Conservation (phyloP, 1,284 basidiomycete genomes). For the Trichosporon faecale region DNA sequence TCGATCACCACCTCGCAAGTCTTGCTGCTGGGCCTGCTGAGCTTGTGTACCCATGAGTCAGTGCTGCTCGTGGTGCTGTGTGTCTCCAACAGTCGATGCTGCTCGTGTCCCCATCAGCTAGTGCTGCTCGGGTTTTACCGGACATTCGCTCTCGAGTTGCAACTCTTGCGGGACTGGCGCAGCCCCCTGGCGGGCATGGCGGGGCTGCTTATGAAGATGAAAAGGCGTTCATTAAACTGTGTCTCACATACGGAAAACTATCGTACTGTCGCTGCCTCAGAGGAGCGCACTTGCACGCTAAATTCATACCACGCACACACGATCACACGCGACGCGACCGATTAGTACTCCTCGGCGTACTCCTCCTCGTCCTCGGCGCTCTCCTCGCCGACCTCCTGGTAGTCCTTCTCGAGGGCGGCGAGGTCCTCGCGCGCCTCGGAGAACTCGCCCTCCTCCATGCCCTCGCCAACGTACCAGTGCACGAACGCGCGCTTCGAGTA, state of each 20-base stretch:
- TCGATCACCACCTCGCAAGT: too few relatives aligned
- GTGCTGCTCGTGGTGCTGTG: too few relatives aligned
- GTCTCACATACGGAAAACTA: slow-evolving; percentile 4
- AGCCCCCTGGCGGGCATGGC: too few relatives aligned
- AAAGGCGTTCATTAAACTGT: not conserved
- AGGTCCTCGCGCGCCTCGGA: slow-evolving; percentile 96
- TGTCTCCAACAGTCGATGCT: too few relatives aligned
- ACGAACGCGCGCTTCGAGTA: slow-evolving; percentile 90
- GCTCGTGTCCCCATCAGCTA: too few relatives aligned
- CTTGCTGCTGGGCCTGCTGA: too few relatives aligned
- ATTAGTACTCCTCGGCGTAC: slow-evolving; percentile 3
- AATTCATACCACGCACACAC: not conserved
- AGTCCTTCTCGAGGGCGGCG: slow-evolving; percentile 94
- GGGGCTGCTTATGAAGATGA: not conserved
- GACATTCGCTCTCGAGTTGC: too few relatives aligned
- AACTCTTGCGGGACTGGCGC: too few relatives aligned
- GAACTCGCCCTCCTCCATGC: slow-evolving; percentile 99
- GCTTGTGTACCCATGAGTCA: too few relatives aligned
- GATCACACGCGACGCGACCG: not conserved
- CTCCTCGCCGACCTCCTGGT: slow-evolving; percentile 76
- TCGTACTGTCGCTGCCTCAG: not conserved
- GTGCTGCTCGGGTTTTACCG: too few relatives aligned
- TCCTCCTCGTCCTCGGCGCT: slow-evolving; percentile 3
- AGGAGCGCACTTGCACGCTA: not conserved
- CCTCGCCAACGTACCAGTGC: slow-evolving; percentile 91